Evolutionary conservation across 2,329 filamentous ascomycete genomes (phyloP).

Genomic region (Verticillium dahliae): DNA sequence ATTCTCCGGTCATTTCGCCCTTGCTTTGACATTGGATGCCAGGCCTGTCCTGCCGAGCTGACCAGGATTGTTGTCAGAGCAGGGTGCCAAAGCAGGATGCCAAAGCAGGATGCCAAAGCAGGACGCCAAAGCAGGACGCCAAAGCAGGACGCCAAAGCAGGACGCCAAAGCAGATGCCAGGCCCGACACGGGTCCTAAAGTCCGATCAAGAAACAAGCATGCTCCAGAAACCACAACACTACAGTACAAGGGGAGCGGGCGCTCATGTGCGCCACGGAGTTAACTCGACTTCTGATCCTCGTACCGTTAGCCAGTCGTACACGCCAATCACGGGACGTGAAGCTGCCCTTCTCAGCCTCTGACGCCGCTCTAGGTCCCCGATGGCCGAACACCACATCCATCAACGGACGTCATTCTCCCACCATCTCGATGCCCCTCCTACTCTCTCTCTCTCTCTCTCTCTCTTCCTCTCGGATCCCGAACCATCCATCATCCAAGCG

Average conservation of each 20-base stretch:
- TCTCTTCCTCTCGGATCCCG: background rate
- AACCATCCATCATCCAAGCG: background rate
- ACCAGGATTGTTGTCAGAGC: background rate
- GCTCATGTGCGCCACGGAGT: background rate
- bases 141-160: no score
- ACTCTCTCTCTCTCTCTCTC: background rate
- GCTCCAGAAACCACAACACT: background rate
- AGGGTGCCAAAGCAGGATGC: background rate
- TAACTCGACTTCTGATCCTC: background rate
- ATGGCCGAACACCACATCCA: background rate
- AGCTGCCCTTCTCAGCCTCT: background rate
- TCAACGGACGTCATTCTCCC: background rate
- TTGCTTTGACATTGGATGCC: no score
- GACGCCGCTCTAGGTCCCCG: conserved; percentile 1
- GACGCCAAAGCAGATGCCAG: background rate
- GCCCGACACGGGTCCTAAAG: background rate
- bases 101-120: no score
- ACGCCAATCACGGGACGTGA: background rate
- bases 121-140: background rate
- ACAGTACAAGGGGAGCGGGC: background rate
- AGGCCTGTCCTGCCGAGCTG: background rate
- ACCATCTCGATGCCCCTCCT: background rate
- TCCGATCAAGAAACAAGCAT: background rate
- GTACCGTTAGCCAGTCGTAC: background rate
- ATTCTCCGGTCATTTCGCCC: background rate